These are phyloP conservation scores for Aspergillus cristatus DNA, from an alignment of 495 filamentous ascomycete genomes.

Conservation along the genomic window DNA sequence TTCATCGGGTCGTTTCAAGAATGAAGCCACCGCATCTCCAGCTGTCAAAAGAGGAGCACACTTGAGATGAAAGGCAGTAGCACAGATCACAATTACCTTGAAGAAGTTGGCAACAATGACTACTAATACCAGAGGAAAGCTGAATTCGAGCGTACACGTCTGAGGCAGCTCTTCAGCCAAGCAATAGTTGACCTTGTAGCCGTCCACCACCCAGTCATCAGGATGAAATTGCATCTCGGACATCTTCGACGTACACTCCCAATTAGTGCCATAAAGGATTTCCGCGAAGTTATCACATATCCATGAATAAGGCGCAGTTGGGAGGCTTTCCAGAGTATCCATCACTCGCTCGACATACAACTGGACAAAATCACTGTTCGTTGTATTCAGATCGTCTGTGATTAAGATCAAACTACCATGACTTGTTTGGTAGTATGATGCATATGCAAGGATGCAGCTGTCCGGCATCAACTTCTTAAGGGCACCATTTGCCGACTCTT, in stretches of 20 bases:
- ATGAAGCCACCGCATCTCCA: slow-evolving; percentile 43
- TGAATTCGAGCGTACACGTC: slow-evolving; percentile 36
- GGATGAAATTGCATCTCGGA: slow-evolving; percentile 5
- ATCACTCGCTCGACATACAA: not conserved
- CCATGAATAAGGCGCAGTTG: not conserved
- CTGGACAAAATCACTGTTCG: not conserved
- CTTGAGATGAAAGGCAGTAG: slow-evolving; percentile 13
- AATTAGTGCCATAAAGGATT: not conserved
- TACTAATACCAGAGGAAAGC: slow-evolving; percentile 19
- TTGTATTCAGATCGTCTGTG: no score
- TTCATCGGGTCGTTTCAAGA: slow-evolving; percentile 32
- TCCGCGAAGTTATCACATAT: not conserved
- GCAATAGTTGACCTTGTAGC: slow-evolving; percentile 26
- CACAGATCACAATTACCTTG: slow-evolving; percentile 26
- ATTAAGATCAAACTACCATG: no score
- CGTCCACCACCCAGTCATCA: slow-evolving; percentile 10
- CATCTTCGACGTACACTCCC: not conserved
- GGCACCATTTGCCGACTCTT: not conserved
- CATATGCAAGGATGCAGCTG: slow-evolving; percentile 10
- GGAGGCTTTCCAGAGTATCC: not conserved
- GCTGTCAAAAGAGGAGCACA: slow-evolving; percentile 35
- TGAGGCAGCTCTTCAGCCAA: slow-evolving; percentile 18
- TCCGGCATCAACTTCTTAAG: not conserved
- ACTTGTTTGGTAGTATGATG: no score
- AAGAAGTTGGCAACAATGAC: slow-evolving; percentile 19